Base-by-base conservation (phyloP, 2,329 filamentous ascomycete species). In the Rhinocladiella mackenziei region DNA sequence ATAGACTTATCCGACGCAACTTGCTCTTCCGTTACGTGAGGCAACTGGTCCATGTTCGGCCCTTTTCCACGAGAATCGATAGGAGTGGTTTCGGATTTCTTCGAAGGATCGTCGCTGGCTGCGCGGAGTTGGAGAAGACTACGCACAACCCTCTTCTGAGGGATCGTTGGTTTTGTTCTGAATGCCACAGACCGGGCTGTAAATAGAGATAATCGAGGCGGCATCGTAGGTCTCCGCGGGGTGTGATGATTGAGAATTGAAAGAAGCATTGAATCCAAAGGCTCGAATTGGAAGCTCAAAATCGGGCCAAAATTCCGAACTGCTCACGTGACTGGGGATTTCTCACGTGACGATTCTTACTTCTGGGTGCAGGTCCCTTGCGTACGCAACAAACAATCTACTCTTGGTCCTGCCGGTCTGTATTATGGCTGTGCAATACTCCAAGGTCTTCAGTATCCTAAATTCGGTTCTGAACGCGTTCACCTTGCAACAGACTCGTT, bases 1-100 rank as follows among this genome's bases (percentile, higher is more conserved):
- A 71, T 77, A 18, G 78, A 75, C 57, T 77, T 71, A 18, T 73
- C 74, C 53, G 76, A 73, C 55, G 77, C 74, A 28, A 75, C 75
- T 22, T 80, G 80, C 62, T 86, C 81, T 59, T 84, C 78, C 51
- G 75, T 81, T 20, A 83, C 77, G 65, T 80, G 73, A 30, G 76
- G 75, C 40, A 80, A 64, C 20, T 61, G 62, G 50, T 76, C 69
- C 63, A 73, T 69, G 45, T 75, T 77, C 9, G 76, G 70, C 15
- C 70, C 72, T 33, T 61, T 61, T 31, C 57, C 48, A 22, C 60
- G 52, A 23, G 63, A 25, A 8, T 34, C 17, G 13, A 40, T 29
- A 9, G 43, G 41, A 13, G 43, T 53, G 8, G 26, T 57, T 11
- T 57, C 48, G 13, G 57, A 32, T 39, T 60, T 56, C 26, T 64